phyloP scores from a whole-genome alignment of 1,139 yeast genomes.

The Lodderomyces oxycetoniae region DNA sequence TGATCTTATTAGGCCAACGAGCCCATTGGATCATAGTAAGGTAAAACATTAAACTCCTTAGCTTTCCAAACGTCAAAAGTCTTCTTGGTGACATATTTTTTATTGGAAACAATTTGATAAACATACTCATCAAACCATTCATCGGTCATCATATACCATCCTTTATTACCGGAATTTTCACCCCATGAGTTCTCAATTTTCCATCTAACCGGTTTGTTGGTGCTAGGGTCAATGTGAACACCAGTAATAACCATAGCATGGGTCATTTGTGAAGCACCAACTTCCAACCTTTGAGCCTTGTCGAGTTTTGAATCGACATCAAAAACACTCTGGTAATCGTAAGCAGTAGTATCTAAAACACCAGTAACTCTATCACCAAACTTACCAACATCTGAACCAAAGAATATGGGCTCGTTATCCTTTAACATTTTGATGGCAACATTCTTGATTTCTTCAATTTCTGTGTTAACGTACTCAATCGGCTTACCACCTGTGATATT shows the following conservation, averaged over 20 bases:
- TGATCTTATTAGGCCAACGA: conserved; percentile 61
- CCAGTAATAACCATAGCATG: conserved; percentile 83
- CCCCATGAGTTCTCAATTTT: conserved; percentile 90
- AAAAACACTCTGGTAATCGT: conserved; percentile 65
- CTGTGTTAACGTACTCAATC: conserved; percentile 65
- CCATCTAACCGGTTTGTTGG: conserved; percentile 61
- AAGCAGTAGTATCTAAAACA: conserved; percentile 63
- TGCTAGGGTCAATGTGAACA: conserved; percentile 48
- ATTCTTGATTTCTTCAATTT: conserved; percentile 51
- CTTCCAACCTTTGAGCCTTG: conserved; percentile 51
- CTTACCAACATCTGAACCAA: conserved; percentile 84
- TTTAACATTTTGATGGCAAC: conserved; percentile 65
- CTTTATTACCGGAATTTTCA: conserved; percentile 64
- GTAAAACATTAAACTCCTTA: conserved; percentile 54
- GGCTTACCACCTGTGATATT: conserved; percentile 65
- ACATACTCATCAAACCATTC: conserved; percentile 80
- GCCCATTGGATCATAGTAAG: conserved; percentile 87
- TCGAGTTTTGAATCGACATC: conserved; percentile 44
- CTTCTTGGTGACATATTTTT: conserved; percentile 44
- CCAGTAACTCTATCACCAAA: conserved; percentile 57
- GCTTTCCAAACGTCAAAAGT: conserved; percentile 46
- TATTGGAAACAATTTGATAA: conserved; percentile 71
- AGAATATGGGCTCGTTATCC: conserved; percentile 72
- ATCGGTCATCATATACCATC: conserved; percentile 77
- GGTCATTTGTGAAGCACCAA: conserved; percentile 66